A percentile compares a stretch with the other conserved stretches of the same genome.
phyloP scores from a whole-genome alignment of 257 asterid genomes.

The Craterostigma plantagineum region DNA sequence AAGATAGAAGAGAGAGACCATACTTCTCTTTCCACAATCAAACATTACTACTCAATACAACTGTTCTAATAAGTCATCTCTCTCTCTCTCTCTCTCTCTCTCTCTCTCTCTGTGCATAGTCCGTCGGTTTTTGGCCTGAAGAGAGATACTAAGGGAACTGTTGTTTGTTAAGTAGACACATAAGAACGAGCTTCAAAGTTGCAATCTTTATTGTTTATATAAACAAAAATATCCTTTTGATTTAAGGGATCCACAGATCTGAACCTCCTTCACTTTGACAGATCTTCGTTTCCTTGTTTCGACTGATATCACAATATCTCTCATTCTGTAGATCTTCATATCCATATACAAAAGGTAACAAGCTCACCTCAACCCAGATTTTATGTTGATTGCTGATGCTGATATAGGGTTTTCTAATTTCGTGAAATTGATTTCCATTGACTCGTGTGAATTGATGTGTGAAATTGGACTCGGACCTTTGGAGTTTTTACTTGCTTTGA shows the following conservation, averaged over 20 bases:
- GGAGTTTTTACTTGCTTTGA: slow-evolving; percentile 31
- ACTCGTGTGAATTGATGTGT: slow-evolving; percentile 8
- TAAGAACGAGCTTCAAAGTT: slow-evolving; percentile 8
- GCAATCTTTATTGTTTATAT: slow-evolving; percentile 3
- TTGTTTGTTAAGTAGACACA: slow-evolving; percentile 12
- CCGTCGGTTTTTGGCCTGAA: not conserved
- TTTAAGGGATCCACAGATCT: slow-evolving; percentile 62
- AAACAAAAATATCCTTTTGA: slow-evolving; percentile 11
- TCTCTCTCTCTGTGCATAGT: slow-evolving; percentile 8
- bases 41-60: too few relatives aligned
- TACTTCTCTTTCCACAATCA: slow-evolving; percentile 20
- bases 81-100: slow-evolving; percentile 7
- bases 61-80: too few relatives aligned
- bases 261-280: slow-evolving; percentile 23
- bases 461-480: too few relatives aligned
- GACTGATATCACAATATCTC: slow-evolving; percentile 25
- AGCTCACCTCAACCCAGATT: not conserved
- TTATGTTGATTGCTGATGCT: slow-evolving; percentile 8
- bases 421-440: slow-evolving; percentile 8
- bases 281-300: too few relatives aligned
- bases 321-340: not conserved
- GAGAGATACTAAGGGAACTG: not conserved
- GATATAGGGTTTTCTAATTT: slow-evolving; percentile 16
- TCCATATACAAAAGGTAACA: not conserved
- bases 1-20: slow-evolving; percentile 39